These are phyloP conservation scores for Coix lacrymajobi DNA, from an alignment of 176 grass and related monocot species.

Conservation along the genomic window DNA sequence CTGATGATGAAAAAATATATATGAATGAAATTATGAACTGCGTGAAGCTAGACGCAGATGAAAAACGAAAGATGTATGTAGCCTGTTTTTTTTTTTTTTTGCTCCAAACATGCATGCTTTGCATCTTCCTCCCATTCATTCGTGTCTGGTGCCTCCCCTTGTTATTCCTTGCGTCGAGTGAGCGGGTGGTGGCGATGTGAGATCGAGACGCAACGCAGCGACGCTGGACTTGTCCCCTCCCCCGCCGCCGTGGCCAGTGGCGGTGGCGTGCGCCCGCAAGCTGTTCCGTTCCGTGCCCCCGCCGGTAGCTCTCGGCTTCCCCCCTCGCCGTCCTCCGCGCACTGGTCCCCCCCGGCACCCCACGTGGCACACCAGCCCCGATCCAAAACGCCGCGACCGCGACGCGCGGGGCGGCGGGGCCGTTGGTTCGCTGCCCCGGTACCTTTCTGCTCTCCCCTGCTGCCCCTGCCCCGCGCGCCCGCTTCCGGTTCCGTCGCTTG, in stretches of 20 bases:
- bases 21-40: no score
- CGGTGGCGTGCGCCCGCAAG: background rate
- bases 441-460: background rate
- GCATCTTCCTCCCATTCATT: background rate
- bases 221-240: background rate
- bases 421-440: background rate
- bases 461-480: no score
- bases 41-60: conserved; percentile 2
- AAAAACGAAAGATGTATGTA: conserved; percentile 26
- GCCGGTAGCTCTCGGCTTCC: background rate
- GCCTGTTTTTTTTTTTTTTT: background rate
- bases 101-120: background rate
- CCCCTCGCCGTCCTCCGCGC: background rate
- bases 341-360: conserved; percentile 14
- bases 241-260: background rate
- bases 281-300: background rate
- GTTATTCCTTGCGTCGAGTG: background rate
- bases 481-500: background rate
- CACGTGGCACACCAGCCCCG: conserved; percentile 12
- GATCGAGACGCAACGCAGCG: conserved; percentile 8
- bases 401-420: conserved; percentile 13
- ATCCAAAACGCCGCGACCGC: conserved; percentile 21
- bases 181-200: background rate
- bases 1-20: background rate
- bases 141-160: background rate